A percentile compares a stretch with the other conserved stretches of the same genome.
Conservation (phyloP, 441 rosid species). For the Gossypium trilobum region DNA sequence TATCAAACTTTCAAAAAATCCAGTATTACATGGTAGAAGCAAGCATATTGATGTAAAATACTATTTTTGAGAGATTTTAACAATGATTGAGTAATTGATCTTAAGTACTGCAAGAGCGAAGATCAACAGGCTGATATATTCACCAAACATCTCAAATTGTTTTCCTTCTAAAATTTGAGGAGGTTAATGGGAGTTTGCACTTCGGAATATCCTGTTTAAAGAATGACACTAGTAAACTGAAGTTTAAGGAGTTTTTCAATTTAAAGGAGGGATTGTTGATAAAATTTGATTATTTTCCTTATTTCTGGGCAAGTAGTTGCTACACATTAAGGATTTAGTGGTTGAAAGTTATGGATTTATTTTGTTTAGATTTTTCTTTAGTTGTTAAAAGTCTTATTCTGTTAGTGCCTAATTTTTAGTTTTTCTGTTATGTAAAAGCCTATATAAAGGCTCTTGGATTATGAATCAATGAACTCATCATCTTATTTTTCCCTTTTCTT, state of each 20-base stretch:
- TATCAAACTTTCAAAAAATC: neutral
- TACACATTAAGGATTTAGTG: too few relatives aligned
- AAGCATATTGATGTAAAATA: neutral
- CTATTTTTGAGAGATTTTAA: neutral
- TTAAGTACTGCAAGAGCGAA: neutral
- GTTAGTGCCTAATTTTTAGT: too few relatives aligned
- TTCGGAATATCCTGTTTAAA: neutral
- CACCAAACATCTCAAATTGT: neutral
- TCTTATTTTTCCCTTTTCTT: too few relatives aligned
- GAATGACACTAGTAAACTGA: neutral
- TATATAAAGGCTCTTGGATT: neutral
- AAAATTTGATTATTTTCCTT: neutral
- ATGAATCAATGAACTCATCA: neutral
- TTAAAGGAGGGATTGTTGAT: neutral
- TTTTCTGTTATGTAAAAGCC: neutral
- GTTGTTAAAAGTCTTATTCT: too few relatives aligned
- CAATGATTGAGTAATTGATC: neutral
- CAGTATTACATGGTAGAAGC: neutral
- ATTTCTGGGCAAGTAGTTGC: neutral
- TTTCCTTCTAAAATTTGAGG: neutral
- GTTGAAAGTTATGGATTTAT: too few relatives aligned
- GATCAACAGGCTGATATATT: neutral
- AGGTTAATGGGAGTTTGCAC: neutral
- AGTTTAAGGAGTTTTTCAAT: neutral
- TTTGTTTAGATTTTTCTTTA: too few relatives aligned